Evolutionary conservation across 1,139 yeast genomes (phyloP), one percentile per base, ranked within the genome.

Genomic region (Pichia sp.): DNA sequence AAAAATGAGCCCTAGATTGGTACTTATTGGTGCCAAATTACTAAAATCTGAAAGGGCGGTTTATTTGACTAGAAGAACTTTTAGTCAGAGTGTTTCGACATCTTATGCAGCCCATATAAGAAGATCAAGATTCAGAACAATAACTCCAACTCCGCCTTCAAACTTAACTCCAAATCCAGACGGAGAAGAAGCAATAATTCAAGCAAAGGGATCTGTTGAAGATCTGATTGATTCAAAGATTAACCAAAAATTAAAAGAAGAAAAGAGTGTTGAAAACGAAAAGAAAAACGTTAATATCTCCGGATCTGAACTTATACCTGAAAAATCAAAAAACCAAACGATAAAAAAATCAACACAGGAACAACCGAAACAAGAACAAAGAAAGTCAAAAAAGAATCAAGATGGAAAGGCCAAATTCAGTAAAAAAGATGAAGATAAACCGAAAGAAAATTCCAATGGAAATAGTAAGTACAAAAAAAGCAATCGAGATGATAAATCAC

Each of bases 51-150:
- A 18, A 18, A 18, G 18, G 18, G 18, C 18, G 18, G 18, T 18
- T 18, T 18, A 18, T 18, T 18, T 18, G 18, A 18, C 18, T 18
- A 18, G 18, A 18, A 18, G 18, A 18, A 18, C 18, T 18, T 18
- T 18, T 1, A 18, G 18, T 18, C 18, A 18, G 18, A 18, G 18
- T 18, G 18, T 18, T 18, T 18, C 18, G 18, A 18, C 18, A 18
- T 18, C 18, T 18, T 18, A 18, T 18, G 18, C 18, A 18, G 18
- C 18, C 18, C 18, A 18, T 18, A 51, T 58, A 4, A 51, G 55
- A 39, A 56, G 59, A 49, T 59, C 62, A n/a, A 54, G 61, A 43
- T 60, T 60, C 39, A 40, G 43, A 35, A 51, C 49, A 34, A 29
- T 46, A 5, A 29, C 10, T 8, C 10, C 40, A 8, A 18, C 18